Percentiles rank a stretch among this genome's conserved stretches.
These are phyloP conservation scores for Litchi chinensis DNA, from an alignment of 345 rosid genomes.

Conservation along the genomic window DNA sequence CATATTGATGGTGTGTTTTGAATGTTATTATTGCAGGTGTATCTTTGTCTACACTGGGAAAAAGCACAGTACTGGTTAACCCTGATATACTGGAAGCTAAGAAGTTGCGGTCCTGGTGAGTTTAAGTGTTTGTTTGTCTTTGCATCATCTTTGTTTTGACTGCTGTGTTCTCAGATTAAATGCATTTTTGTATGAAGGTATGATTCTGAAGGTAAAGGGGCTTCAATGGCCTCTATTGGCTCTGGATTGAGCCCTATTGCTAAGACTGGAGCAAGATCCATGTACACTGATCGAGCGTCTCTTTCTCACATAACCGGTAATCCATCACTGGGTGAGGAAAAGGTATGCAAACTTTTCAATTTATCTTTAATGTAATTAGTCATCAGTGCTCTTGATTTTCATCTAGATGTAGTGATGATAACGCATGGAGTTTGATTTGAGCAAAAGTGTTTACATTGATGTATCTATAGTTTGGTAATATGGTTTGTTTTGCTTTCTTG, in stretches of 20 bases:
- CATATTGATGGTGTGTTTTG: background rate
- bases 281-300: constrained; percentile 67
- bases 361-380: too few relatives aligned
- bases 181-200: constrained; percentile 45
- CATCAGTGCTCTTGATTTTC: background rate
- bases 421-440: too few relatives aligned
- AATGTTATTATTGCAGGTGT: constrained; percentile 51
- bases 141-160: background rate
- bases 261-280: constrained; percentile 61
- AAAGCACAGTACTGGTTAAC: constrained; percentile 60
- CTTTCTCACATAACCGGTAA: constrained; percentile 65
- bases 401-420: too few relatives aligned
- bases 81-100: constrained; percentile 77
- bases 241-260: constrained; percentile 59
- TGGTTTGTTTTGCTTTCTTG: constrained; percentile 18
- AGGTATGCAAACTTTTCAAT: constrained; percentile 45
- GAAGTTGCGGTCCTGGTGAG: constrained; percentile 73
- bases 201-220: constrained; percentile 80
- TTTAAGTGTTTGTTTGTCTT: background rate
- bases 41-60: constrained; percentile 70
- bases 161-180: background rate
- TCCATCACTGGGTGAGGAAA: constrained; percentile 69
- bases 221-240: constrained; percentile 73
- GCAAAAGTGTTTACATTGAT: background rate
- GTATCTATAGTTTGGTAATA: background rate